Conservation (phyloP, 2,329 filamentous ascomycete genomes). For the Neofusicoccum parvum region DNA sequence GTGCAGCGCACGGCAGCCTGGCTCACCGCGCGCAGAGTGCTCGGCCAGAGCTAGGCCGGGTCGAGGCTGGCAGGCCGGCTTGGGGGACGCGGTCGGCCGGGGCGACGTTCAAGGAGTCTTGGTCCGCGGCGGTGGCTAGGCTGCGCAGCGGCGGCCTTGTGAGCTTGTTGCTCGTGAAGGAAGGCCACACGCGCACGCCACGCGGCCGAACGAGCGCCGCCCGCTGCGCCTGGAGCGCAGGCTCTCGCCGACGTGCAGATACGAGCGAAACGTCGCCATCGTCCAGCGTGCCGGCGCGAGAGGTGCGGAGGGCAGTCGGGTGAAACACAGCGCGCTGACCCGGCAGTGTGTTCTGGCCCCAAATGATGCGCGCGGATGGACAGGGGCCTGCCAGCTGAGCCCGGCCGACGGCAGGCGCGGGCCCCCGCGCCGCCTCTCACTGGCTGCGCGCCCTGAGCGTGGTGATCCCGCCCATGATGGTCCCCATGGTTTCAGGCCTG, state of each 20-base stretch:
- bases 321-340: background rate
- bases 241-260: background rate
- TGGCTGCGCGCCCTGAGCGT: background rate
- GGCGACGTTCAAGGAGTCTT: background rate
- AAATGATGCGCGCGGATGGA: conserved; percentile 3
- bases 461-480: conserved; percentile 1
- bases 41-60: background rate
- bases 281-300: background rate
- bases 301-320: background rate
- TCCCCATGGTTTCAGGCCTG: background rate
- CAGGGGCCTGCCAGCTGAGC: background rate
- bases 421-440: background rate
- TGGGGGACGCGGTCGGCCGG: background rate
- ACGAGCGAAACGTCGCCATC: conserved; percentile 5
- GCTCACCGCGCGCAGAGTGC: background rate
- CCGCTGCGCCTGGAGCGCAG: background rate
- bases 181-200: background rate
- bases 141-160: too few species aligned
- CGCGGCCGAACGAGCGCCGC: background rate
- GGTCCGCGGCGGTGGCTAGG: too few species aligned
- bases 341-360: background rate
- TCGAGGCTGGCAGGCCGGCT: background rate
- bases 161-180: background rate
- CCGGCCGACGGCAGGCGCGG: background rate
- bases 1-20: background rate